A percentile compares a stretch with the other conserved stretches of the same genome.
Conservation (phyloP, 805 yeast species). For the Candida yuanshanica region DNA sequence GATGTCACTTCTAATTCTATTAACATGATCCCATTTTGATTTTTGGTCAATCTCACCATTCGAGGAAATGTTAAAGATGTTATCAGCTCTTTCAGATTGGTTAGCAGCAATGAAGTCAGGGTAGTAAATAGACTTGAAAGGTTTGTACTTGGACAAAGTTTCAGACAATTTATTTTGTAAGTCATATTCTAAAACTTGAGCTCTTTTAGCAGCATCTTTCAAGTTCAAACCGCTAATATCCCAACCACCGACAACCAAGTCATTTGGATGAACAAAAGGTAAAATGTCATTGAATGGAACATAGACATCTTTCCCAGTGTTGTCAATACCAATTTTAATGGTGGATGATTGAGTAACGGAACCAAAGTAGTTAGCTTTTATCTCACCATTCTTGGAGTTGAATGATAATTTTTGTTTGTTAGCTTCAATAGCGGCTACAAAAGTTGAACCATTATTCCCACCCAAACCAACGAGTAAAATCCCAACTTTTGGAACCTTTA, state of each 20-base stretch:
- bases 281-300: constrained; percentile 88
- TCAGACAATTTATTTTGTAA: constrained; percentile 71
- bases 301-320: constrained; percentile 75
- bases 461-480: constrained; percentile 90
- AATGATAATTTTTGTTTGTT: constrained; percentile 74
- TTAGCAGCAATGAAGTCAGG: constrained; percentile 96
- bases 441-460: constrained; percentile 94
- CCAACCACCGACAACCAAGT: constrained; percentile 91
- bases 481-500: constrained; percentile 80
- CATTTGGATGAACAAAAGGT: constrained; percentile 88
- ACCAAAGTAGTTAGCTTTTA: constrained; percentile 77
- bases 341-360: constrained; percentile 93
- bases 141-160: constrained; percentile 54
- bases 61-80: constrained; percentile 57
- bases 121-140: constrained; percentile 83
- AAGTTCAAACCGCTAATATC: constrained; percentile 74
- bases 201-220: constrained; percentile 74
- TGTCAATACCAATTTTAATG: constrained; percentile 80
- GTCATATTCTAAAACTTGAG: constrained; percentile 81
- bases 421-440: constrained; percentile 79
- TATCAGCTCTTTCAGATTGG: constrained; percentile 89
- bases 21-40: constrained; percentile 87
- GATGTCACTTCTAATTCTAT: constrained; percentile 79
- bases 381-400: constrained; percentile 71
- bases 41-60: constrained; percentile 44